Evolutionary conservation across 2,329 filamentous ascomycete genomes (phyloP).

Genomic region (Talaromyces piceae): DNA sequence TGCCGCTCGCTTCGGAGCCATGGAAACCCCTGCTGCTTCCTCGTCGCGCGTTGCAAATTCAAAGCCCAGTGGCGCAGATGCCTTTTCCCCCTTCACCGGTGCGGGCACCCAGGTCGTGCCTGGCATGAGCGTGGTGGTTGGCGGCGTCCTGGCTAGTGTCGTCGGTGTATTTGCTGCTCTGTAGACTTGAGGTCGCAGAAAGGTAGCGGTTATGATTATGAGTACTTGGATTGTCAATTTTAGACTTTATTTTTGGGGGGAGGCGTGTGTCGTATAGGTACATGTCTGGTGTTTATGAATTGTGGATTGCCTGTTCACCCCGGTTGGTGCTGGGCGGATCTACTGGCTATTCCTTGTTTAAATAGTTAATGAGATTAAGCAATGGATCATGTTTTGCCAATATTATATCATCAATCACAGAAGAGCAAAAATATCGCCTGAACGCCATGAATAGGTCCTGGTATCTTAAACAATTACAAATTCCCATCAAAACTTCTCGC

Average conservation of each 20-base stretch:
- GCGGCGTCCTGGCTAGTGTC: conserved; percentile 6
- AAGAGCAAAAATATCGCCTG: background rate
- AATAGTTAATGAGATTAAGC: background rate
- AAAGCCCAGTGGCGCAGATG: conserved; percentile 5
- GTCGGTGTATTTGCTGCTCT: conserved; percentile 8
- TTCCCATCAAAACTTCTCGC: conserved; percentile 33
- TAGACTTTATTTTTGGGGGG: background rate
- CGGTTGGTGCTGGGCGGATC: background rate
- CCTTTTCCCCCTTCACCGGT: conserved; percentile 6
- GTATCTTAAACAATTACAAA: background rate
- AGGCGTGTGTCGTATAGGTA: background rate
- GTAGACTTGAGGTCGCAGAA: background rate
- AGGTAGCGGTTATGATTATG: background rate
- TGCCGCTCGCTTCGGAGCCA: background rate
- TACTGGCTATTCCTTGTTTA: background rate
- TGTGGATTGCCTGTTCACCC: background rate
- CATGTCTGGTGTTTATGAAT: background rate
- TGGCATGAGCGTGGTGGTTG: conserved; percentile 6
- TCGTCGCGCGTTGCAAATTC: background rate
- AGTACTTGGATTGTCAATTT: background rate
- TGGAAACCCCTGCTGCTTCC: background rate
- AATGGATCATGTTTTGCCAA: too few relatives aligned
- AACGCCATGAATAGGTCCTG: background rate
- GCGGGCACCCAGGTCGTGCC: conserved; percentile 6
- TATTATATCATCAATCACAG: too few relatives aligned